Evolutionary conservation across 257 asterid species (phyloP), one percentile per base, ranked within the genome.

Genomic region (Perilla frutescens): DNA sequence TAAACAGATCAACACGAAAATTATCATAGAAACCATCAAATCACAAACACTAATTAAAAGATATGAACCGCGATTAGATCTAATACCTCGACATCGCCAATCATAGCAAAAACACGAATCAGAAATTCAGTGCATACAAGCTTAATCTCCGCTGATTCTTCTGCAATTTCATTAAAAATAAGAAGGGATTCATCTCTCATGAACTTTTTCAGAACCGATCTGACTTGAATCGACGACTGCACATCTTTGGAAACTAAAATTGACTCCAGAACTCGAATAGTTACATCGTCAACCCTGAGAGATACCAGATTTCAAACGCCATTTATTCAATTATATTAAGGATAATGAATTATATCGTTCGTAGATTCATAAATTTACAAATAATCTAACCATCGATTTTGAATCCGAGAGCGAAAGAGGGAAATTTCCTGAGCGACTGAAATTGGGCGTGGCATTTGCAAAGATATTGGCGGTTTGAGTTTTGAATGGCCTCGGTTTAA

Each of bases 31-130:
- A 60, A 40, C 2, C 1, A 34, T 34, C 3, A 34, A 2, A 34
- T 2, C 37, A 4, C 59, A 64, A 29, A 8, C 50, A 9, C 40
- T 4, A 60, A 13, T 32, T 44, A 59, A 59, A 37, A 43, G 51
- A 8, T 39, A 44, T 55, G 59, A 60, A 64, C 34, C 66, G 32
- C 4, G 14, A 11, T 15, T n/a, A 36, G 39, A 57, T 61, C 13
- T n/a, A 59, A 44, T 82, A 92, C 98, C 98, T 91, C 93, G 39
- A 79, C 83, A 74, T 91, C 97, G 47, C 93, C 95, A 7, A 91
- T 82, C 44, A 87, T 78, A 56, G 89, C 91, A 73, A 91, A 91
- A 77, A 79, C 83, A 11, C 83, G 90, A 70, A 87, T 80, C 68
- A 91, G 81, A 79, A 89, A 91, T 57, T 93, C 96, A 8, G 88